A percentile compares a stretch with the other conserved stretches of the same genome.
Evolutionary conservation across 768 basidiomycete genomes (phyloP).

Genomic region (Calocybe cyanea): DNA sequence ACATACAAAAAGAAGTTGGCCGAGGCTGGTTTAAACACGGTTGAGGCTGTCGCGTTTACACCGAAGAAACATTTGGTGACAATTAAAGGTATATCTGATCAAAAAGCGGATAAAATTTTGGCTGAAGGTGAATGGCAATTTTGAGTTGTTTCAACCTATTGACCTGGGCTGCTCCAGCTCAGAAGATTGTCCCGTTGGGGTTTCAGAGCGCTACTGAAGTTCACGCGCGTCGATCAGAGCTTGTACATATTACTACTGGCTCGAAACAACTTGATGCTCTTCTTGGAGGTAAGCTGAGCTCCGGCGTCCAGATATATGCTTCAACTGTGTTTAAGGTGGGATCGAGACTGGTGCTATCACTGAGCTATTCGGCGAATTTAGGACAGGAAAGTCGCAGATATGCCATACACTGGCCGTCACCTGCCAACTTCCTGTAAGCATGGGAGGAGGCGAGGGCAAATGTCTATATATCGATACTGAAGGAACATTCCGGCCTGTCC

Average conservation of each 20-base stretch:
- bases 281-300: conserved; percentile 64
- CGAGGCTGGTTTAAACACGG: conserved; percentile 89
- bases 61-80: conserved; percentile 88
- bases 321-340: conserved; percentile 52
- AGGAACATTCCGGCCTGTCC: conserved; percentile 96
- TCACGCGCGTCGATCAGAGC: conserved; percentile 89
- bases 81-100: conserved; percentile 96
- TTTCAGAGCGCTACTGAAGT: conserved; percentile 99
- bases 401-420: conserved; percentile 98
- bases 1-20: conserved; percentile 75
- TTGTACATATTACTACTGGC: conserved; percentile 95
- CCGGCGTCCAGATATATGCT: conserved; percentile 5
- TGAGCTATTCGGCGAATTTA: conserved; percentile 96
- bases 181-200: conserved; percentile 94
- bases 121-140: conserved; percentile 75
- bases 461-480: conserved; percentile 99
- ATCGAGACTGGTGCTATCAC: conserved; percentile 99
- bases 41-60: conserved; percentile 95
- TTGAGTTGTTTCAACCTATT: too few species aligned
- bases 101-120: conserved; percentile 96
- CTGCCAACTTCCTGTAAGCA: conserved; percentile 92
- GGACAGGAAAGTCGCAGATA: conserved; percentile 97
- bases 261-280: conserved; percentile 95
- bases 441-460: conserved; percentile 99
- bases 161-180: conserved; percentile 46